Evolutionary conservation across 306 rosid species (phyloP).

Genomic region (Cucumis melo): DNA sequence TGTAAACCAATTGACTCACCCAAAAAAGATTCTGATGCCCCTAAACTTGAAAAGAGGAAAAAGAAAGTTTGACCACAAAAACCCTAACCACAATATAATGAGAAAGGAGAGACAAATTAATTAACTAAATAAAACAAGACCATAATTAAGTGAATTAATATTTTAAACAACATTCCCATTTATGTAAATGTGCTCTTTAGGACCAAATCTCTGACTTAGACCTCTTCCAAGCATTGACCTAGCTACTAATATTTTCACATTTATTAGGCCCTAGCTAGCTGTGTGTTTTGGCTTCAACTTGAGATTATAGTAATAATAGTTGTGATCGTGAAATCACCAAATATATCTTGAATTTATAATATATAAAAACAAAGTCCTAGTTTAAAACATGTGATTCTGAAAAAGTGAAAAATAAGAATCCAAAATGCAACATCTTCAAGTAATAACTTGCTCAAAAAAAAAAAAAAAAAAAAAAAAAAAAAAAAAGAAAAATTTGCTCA

Average conservation of each 20-base stretch:
- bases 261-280: background rate
- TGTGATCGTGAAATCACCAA: background rate
- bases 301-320: background rate
- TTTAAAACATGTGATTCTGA: background rate
- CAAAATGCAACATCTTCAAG: background rate
- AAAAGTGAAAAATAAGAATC: background rate
- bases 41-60: background rate
- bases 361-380: background rate
- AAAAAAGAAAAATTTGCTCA: too few species aligned
- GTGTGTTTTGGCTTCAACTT: background rate
- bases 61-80: constrained; percentile 7
- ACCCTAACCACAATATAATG: background rate
- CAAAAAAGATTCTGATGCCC: constrained; percentile 3
- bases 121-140: background rate
- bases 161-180: constrained; percentile 1
- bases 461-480: too few species aligned
- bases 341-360: background rate
- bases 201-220: constrained; percentile 7
- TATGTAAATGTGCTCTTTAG: background rate
- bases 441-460: too few species aligned
- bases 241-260: background rate
- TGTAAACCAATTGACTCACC: background rate
- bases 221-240: background rate
- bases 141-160: background rate
- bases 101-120: background rate